Percentiles rank a stretch among this genome's conserved stretches.
phyloP scores from a whole-genome alignment of 805 yeast genomes.

The Candida ponderosae region DNA sequence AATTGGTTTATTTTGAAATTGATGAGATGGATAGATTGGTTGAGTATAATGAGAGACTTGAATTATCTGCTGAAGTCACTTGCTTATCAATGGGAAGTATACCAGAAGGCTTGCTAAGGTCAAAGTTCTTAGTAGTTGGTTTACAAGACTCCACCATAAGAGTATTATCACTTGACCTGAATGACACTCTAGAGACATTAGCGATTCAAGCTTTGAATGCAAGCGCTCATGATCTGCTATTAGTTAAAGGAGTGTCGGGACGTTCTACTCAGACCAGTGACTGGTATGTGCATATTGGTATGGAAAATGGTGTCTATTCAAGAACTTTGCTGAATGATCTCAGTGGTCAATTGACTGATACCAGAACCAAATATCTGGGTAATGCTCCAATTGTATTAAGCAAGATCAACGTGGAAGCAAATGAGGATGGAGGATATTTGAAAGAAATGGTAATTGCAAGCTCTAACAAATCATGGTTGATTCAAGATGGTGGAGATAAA shows the following conservation, averaged over 20 bases:
- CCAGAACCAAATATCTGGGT: constrained; percentile 69
- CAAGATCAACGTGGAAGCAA: constrained; percentile 4
- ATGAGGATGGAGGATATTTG: constrained; percentile 5
- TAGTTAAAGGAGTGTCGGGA: constrained; percentile 15
- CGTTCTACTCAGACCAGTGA: constrained; percentile 7
- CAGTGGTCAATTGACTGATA: constrained; percentile 57
- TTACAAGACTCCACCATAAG: constrained; percentile 64
- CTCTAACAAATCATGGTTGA: constrained; percentile 26
- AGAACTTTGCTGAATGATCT: constrained; percentile 47
- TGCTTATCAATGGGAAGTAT: constrained; percentile 40
- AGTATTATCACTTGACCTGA: constrained; percentile 54
- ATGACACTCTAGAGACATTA: constrained; percentile 49
- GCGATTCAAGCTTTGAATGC: constrained; percentile 63
- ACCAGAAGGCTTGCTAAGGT: constrained; percentile 36
- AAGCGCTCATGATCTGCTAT: constrained; percentile 28
- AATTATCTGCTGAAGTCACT: constrained; percentile 43
- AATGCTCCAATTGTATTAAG: constrained; percentile 47
- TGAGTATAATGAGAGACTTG: constrained; percentile 60
- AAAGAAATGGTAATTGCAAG: constrained; percentile 21
- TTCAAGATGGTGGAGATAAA: constrained; percentile 16
- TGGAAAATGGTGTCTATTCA: constrained; percentile 77
- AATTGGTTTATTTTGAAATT: constrained; percentile 76
- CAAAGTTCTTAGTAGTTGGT: constrained; percentile 62
- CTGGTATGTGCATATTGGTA: constrained; percentile 62
- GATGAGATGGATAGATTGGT: constrained; percentile 57